Evolutionary conservation across 805 yeast genomes (phyloP).

Genomic region (Torulaspora franciscae): DNA sequence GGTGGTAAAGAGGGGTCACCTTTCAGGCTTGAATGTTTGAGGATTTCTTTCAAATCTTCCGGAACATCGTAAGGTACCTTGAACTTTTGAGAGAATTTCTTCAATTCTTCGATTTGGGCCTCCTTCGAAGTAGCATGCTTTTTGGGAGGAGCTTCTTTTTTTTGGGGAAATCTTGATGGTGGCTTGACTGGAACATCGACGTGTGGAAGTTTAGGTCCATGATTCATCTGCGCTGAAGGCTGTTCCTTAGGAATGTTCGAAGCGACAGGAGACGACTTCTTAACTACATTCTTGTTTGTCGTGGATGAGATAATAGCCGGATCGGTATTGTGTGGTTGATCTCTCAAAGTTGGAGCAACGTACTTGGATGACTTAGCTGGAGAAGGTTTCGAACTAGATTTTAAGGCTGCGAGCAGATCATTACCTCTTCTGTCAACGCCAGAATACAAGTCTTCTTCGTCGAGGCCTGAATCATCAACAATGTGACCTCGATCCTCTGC

Average conservation of each 20-base stretch:
- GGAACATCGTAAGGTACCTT: slow-evolving; percentile 65
- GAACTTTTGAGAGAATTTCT: slow-evolving; percentile 75
- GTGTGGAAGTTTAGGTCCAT: slow-evolving; percentile 8
- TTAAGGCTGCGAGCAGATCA: slow-evolving; percentile 33
- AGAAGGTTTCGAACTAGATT: slow-evolving; percentile 28
- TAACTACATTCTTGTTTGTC: slow-evolving; percentile 11
- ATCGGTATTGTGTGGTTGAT: slow-evolving; percentile 34
- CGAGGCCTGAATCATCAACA: slow-evolving; percentile 79
- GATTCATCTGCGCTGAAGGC: slow-evolving; percentile 2
- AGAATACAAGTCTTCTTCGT: slow-evolving; percentile 94
- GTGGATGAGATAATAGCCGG: slow-evolving; percentile 36
- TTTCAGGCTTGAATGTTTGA: slow-evolving; percentile 41
- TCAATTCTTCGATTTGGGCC: slow-evolving; percentile 63
- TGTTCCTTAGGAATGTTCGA: neutral
- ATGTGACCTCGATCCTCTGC: slow-evolving; percentile 86
- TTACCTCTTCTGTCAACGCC: slow-evolving; percentile 67
- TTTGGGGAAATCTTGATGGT: neutral
- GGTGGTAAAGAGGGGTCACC: slow-evolving; percentile 27
- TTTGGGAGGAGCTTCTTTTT: slow-evolving; percentile 2
- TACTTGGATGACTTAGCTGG: slow-evolving; percentile 33
- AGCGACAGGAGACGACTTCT: slow-evolving; percentile 4
- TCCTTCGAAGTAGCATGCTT: slow-evolving; percentile 35
- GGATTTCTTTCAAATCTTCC: slow-evolving; percentile 30
- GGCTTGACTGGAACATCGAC: neutral
- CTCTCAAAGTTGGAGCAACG: slow-evolving; percentile 34